Percentiles rank a stretch among this genome's conserved stretches.
Evolutionary conservation across 257 asterid genomes (phyloP).

Genomic region (Jacaranda mimosifolia): DNA sequence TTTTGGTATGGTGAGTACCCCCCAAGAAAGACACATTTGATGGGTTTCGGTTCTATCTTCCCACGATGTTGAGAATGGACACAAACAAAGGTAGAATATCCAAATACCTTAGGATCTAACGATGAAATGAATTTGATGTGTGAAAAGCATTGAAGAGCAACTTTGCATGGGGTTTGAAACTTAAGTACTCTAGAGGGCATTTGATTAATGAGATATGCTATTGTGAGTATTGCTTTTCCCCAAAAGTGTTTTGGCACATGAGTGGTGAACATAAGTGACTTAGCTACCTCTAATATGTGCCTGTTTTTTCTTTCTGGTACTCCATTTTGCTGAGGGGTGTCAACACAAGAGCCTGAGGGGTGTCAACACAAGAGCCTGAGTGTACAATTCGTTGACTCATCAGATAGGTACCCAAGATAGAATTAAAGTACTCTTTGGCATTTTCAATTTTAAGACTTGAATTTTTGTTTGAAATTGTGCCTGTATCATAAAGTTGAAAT

Average conservation of each 20-base stretch:
- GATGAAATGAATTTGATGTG: neutral
- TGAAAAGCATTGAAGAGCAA: neutral
- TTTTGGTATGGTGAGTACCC: neutral
- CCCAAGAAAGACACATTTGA: neutral
- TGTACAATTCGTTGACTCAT: neutral
- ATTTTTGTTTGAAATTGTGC: neutral
- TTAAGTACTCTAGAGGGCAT: neutral
- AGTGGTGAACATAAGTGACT: neutral
- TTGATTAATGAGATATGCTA: neutral
- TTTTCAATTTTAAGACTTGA: neutral
- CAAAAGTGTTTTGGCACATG: neutral
- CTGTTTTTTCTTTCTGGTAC: neutral
- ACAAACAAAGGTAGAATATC: neutral
- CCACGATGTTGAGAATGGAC: neutral
- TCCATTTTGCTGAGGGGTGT: constrained; percentile 4
- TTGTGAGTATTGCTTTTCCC: neutral
- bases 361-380: neutral
- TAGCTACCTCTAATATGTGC: neutral
- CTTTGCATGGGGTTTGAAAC: neutral
- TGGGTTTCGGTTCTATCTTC: neutral
- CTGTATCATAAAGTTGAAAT: neutral
- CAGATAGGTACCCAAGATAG: neutral
- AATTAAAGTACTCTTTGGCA: constrained; percentile 1
- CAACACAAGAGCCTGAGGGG: neutral
- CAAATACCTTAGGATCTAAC: neutral